Conservation (phyloP, 192 early-diverging fungal genomes). For the Mortierella antarctica region DNA sequence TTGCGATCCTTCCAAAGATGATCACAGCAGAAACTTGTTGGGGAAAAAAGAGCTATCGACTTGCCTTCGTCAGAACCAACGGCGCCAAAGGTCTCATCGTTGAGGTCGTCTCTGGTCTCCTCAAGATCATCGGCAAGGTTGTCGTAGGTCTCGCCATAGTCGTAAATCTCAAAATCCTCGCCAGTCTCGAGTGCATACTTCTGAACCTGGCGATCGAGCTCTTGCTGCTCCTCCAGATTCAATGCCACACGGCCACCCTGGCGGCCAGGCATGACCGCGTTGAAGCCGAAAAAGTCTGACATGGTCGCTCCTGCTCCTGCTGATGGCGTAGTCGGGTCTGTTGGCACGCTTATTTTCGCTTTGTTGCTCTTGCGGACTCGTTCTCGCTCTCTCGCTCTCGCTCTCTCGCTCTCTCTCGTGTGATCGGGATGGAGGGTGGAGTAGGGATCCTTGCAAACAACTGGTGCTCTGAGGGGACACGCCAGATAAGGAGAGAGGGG, state of each 20-base stretch:
- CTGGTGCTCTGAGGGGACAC: too few relatives aligned
- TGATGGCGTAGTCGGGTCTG: neutral
- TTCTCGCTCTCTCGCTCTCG: too few relatives aligned
- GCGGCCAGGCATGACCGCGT: slow-evolving; percentile 60
- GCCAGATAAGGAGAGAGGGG: too few relatives aligned
- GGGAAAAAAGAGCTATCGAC: neutral
- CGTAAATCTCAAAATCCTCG: slow-evolving; percentile 72
- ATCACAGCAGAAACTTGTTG: neutral
- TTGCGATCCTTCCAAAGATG: neutral
- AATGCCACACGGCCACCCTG: slow-evolving; percentile 44
- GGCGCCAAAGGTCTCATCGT: slow-evolving; percentile 80
- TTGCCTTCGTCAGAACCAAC: slow-evolving; percentile 60
- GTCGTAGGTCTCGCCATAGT: slow-evolving; percentile 70
- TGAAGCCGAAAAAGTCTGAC: slow-evolving; percentile 63
- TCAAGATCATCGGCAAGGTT: slow-evolving; percentile 68
- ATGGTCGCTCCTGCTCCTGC: slow-evolving; percentile 2
- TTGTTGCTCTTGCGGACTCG: neutral
- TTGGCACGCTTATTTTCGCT: neutral
- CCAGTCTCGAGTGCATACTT: slow-evolving; percentile 50
- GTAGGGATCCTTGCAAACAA: too few relatives aligned
- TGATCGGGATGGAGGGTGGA: too few relatives aligned
- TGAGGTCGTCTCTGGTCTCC: slow-evolving; percentile 75
- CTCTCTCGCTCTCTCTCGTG: too few relatives aligned
- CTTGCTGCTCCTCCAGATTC: slow-evolving; percentile 54
- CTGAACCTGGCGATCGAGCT: slow-evolving; percentile 49